phyloP scores from a whole-genome alignment of 805 yeast species.

The Candida anglica region DNA sequence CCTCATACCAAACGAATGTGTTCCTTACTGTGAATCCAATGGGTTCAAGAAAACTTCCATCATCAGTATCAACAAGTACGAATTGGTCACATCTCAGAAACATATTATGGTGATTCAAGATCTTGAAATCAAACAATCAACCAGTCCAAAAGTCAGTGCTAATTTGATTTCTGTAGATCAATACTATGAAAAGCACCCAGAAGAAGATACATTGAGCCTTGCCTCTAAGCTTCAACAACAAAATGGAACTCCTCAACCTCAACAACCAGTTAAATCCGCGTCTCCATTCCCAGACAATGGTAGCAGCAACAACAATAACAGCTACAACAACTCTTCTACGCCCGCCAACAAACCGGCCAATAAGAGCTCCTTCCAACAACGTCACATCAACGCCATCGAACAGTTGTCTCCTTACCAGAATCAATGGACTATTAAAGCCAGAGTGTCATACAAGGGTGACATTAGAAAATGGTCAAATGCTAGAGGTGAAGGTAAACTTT shows the following conservation, averaged over 20 bases:
- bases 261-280: constrained; percentile 3
- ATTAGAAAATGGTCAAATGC: constrained; percentile 84
- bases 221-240: constrained; percentile 8
- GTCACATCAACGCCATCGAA: constrained; percentile 68
- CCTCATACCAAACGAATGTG: constrained; percentile 37
- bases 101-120: constrained; percentile 46
- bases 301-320: constrained; percentile 3
- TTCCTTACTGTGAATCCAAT: constrained; percentile 34
- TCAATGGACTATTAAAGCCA: constrained; percentile 88
- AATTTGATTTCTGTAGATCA: constrained; percentile 48
- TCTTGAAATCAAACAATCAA: constrained; percentile 37
- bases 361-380: constrained; percentile 8
- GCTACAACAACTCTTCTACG: constrained; percentile 9
- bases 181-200: constrained; percentile 57
- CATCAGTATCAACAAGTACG: constrained; percentile 37
- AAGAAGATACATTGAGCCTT: constrained; percentile 37
- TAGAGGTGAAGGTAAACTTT: constrained; percentile 85
- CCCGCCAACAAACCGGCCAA: constrained; percentile 12
- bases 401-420: constrained; percentile 88
- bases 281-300: constrained; percentile 8
- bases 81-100: constrained; percentile 45
- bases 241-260: constrained; percentile 8
- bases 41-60: constrained; percentile 45
- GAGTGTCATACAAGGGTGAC: constrained; percentile 85
- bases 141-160: constrained; percentile 34